These are phyloP conservation scores for Elasticomyces elasticus DNA, from an alignment of 495 filamentous ascomycete species.

Conservation along the genomic window DNA sequence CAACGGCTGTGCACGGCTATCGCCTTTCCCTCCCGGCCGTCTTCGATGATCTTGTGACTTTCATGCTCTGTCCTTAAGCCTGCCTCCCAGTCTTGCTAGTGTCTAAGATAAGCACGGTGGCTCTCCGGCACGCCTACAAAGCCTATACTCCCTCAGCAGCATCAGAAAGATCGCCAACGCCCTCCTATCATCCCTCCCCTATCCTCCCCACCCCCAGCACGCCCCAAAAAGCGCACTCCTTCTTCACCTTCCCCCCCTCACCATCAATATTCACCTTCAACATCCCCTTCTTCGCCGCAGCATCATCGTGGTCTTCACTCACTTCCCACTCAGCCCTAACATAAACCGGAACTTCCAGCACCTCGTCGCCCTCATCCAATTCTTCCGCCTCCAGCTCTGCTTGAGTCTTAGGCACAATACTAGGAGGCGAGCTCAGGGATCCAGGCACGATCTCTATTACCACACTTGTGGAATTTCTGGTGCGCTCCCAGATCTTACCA, in stretches of 20 bases:
- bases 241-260: conserved; percentile 48
- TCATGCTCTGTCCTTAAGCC: too few relatives aligned
- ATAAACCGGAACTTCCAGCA: conserved; percentile 92
- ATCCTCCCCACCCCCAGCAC: conserved; percentile 83
- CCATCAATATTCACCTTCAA: conserved; percentile 36
- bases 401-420: conserved; percentile 10
- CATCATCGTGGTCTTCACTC: conserved; percentile 34
- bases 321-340: conserved; percentile 90
- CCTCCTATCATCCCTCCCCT: neutral
- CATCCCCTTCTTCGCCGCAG: conserved; percentile 48
- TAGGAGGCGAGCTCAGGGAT: conserved; percentile 12
- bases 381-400: conserved; percentile 16
- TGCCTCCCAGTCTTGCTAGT: too few relatives aligned
- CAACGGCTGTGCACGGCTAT: neutral
- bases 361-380: conserved; percentile 53
- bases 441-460: conserved; percentile 85
- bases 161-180: neutral
- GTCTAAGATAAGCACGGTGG: too few relatives aligned
- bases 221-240: conserved; percentile 91
- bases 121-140: neutral
- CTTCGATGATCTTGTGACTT: neutral
- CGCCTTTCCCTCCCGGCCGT: neutral
- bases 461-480: conserved; percentile 88
- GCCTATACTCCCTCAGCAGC: neutral
- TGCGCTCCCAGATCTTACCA: conserved; percentile 89